A percentile compares a stretch with the other conserved stretches of the same genome.
These are phyloP conservation scores for Stagonosporopsis tanaceti DNA, from an alignment of 2,329 filamentous ascomycete species.

Conservation along the genomic window DNA sequence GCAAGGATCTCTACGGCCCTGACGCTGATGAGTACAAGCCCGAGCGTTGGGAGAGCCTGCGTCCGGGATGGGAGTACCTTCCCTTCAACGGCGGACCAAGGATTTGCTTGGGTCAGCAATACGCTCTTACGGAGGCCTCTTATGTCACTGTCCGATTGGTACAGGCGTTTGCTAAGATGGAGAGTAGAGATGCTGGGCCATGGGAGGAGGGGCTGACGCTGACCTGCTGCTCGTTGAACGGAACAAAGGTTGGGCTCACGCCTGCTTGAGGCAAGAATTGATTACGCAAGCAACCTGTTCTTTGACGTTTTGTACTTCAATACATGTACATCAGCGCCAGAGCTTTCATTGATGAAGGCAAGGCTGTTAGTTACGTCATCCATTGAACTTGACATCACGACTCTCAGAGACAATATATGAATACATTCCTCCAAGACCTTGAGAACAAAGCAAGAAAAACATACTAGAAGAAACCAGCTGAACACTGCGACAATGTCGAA, in stretches of 20 bases:
- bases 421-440: not conserved
- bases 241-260: conserved; percentile 41
- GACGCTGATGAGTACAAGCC: conserved; percentile 60
- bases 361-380: conserved; percentile 16
- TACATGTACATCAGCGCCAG: not conserved
- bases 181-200: conserved; percentile 37
- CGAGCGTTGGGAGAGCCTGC: conserved; percentile 55
- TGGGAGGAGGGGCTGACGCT: conserved; percentile 45
- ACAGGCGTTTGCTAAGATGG: conserved; percentile 43
- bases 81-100: conserved; percentile 52
- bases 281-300: not conserved
- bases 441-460: not conserved
- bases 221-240: conserved; percentile 39
- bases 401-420: not conserved
- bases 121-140: conserved; percentile 47
- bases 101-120: conserved; percentile 49
- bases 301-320: not conserved
- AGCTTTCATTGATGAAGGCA: not conserved
- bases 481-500: conserved; percentile 18
- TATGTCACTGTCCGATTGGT: conserved; percentile 45
- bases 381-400: conserved; percentile 18
- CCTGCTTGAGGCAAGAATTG: conserved; percentile 23
- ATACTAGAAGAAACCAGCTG: no score
- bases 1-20: conserved; percentile 57
- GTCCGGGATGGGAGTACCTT: conserved; percentile 50